Evolutionary conservation across 805 yeast genomes (phyloP).

Genomic region (Zygoascus bituminiphila): DNA sequence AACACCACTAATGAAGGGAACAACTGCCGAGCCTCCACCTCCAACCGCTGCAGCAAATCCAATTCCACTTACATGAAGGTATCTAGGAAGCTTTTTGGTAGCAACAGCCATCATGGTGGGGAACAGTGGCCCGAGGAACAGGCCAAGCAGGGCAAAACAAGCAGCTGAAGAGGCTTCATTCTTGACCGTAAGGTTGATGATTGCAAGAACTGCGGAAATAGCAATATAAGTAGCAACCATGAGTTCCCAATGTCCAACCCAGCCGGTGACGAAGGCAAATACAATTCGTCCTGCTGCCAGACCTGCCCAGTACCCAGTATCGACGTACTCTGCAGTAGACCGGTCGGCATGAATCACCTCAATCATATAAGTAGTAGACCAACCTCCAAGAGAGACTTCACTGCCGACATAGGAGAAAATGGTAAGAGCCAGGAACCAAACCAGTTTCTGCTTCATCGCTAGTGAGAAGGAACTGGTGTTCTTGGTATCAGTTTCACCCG

Average conservation of each 20-base stretch:
- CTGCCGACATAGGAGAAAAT: constrained; percentile 60
- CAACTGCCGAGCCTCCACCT: constrained; percentile 71
- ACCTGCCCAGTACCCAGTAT: constrained; percentile 68
- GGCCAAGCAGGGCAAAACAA: constrained; percentile 42
- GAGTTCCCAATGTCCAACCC: constrained; percentile 14
- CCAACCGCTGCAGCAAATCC: constrained; percentile 75
- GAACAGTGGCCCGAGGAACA: constrained; percentile 60
- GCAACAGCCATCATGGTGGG: constrained; percentile 66
- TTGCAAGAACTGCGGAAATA: constrained; percentile 32
- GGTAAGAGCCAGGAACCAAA: constrained; percentile 43
- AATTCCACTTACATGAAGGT: constrained; percentile 54
- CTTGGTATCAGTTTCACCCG: neutral
- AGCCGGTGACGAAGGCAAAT: constrained; percentile 34
- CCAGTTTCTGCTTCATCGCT: constrained; percentile 11
- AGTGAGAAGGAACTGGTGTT: constrained; percentile 3
- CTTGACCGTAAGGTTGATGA: constrained; percentile 44
- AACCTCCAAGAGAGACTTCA: constrained; percentile 62
- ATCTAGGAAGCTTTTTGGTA: constrained; percentile 51
- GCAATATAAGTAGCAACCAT: constrained; percentile 24
- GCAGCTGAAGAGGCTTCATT: constrained; percentile 39
- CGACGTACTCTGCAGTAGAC: constrained; percentile 48
- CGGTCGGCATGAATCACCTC: constrained; percentile 44
- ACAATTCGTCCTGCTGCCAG: constrained; percentile 54
- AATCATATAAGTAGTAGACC: constrained; percentile 58
- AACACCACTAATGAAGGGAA: constrained; percentile 59